Conservation (phyloP, 495 filamentous ascomycete genomes). For the Daldinia decipiens region DNA sequence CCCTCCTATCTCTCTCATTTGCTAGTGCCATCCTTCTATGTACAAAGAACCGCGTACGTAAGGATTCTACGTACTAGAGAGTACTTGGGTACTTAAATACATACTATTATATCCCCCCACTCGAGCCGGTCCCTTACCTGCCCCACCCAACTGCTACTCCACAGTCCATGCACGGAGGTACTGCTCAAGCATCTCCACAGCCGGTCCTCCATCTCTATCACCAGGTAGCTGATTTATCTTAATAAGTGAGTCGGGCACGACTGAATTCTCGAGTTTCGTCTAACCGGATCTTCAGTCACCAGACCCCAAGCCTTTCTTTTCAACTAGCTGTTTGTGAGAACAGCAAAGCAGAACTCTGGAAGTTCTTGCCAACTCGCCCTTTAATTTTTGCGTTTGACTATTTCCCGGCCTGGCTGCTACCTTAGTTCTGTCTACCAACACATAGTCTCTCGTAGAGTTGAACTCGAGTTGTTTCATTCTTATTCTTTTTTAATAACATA, state of each 20-base stretch:
- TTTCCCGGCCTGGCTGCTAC: constrained; percentile 27
- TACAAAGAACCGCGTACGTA: constrained; percentile 3
- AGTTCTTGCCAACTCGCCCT: constrained; percentile 56
- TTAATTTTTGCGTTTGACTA: constrained; percentile 27
- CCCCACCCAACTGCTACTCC: constrained; percentile 37
- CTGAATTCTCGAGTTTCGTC: constrained; percentile 27
- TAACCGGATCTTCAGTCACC: constrained; percentile 54
- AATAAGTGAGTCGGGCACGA: constrained; percentile 33
- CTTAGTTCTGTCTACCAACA: constrained; percentile 34
- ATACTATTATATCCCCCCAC: constrained; percentile 12
- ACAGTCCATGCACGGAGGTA: constrained; percentile 38
- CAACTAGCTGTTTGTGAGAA: constrained; percentile 41
- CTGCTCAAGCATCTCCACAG: constrained; percentile 31
- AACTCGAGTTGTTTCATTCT: constrained; percentile 28
- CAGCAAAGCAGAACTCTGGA: constrained; percentile 62
- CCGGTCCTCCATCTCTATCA: constrained; percentile 37
- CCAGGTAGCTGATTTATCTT: constrained; percentile 21
- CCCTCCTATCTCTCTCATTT: not conserved
- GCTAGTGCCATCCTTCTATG: not conserved
- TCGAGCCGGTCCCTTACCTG: constrained; percentile 19
- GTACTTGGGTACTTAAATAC: constrained; percentile 14
- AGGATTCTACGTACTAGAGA: not conserved
- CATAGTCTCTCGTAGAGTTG: constrained; percentile 32
- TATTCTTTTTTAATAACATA: constrained; percentile 30
- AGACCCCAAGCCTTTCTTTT: constrained; percentile 53